Evolutionary conservation across 2,329 filamentous ascomycete genomes (phyloP).

Genomic region (Fusarium sublunatum): DNA sequence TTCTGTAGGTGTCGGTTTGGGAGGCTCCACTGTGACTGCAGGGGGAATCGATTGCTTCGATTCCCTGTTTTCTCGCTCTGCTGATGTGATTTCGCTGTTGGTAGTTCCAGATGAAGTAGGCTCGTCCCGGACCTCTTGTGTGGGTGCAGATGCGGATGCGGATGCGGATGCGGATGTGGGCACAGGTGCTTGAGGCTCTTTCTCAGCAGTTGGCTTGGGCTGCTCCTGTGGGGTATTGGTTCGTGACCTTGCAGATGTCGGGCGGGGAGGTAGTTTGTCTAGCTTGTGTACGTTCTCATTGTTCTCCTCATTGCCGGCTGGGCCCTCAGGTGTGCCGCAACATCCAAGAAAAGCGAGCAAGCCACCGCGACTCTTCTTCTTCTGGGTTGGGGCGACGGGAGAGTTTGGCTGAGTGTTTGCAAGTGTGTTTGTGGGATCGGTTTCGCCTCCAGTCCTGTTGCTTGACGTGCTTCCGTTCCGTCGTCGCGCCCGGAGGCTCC

Average conservation of each 20-base stretch:
- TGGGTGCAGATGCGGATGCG: constrained; percentile 27
- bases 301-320: constrained; percentile 63
- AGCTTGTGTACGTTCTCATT: constrained; percentile 69
- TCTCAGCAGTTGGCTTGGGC: constrained; percentile 60
- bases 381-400: constrained; percentile 60
- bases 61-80: constrained; percentile 58
- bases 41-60: constrained; percentile 57
- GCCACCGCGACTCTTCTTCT: constrained; percentile 67
- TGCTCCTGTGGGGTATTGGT: constrained; percentile 65
- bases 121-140: constrained; percentile 57
- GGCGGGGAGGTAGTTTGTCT: constrained; percentile 66
- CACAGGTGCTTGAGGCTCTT: constrained; percentile 55
- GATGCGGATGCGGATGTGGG: constrained; percentile 50
- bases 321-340: constrained; percentile 72
- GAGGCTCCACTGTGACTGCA: constrained; percentile 59
- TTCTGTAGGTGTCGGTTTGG: constrained; percentile 43
- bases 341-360: constrained; percentile 72
- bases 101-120: constrained; percentile 59
- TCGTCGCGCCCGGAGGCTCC: constrained; percentile 71
- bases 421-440: constrained; percentile 62
- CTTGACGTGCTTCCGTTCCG: constrained; percentile 76
- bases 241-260: constrained; percentile 65
- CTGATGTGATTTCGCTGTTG: constrained; percentile 59
- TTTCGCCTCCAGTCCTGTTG: constrained; percentile 68
- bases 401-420: constrained; percentile 64